Evolutionary conservation across 805 yeast genomes (phyloP).

Genomic region (Spathaspora boniae): DNA sequence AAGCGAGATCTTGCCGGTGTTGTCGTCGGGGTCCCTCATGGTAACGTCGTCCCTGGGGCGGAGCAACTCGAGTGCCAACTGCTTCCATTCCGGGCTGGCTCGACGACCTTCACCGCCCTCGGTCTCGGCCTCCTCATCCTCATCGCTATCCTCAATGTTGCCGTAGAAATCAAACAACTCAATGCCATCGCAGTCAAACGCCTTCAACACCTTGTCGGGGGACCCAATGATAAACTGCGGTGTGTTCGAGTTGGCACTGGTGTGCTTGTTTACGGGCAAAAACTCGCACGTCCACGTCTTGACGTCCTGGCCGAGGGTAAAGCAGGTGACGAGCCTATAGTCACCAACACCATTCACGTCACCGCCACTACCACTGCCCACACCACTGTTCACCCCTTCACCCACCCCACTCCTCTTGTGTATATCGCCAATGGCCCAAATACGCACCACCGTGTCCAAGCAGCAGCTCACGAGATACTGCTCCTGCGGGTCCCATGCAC

Average conservation of each 20-base stretch:
- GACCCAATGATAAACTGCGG: conserved; percentile 67
- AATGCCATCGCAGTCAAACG: conserved; percentile 34
- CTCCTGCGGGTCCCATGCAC: conserved; percentile 77
- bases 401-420: conserved; percentile 15
- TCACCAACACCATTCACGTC: conserved; percentile 7
- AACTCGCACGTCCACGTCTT: conserved; percentile 60
- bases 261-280: conserved; percentile 44
- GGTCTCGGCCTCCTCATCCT: conserved; percentile 11
- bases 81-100: background rate
- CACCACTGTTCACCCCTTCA: no score
- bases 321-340: conserved; percentile 28
- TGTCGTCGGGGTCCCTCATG: conserved; percentile 10
- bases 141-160: conserved; percentile 18
- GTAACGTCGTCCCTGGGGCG: conserved; percentile 7
- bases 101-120: conserved; percentile 11
- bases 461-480: conserved; percentile 64
- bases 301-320: conserved; percentile 37
- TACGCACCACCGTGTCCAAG: conserved; percentile 62
- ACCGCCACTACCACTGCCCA: background rate
- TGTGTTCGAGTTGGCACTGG: conserved; percentile 10
- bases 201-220: conserved; percentile 60
- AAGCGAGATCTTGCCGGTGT: conserved; percentile 2
- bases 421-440: conserved; percentile 58
- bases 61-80: background rate
- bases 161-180: conserved; percentile 43